Base-by-base conservation (phyloP, 2,329 filamentous ascomycete species). In the Fusarium hainanense region DNA sequence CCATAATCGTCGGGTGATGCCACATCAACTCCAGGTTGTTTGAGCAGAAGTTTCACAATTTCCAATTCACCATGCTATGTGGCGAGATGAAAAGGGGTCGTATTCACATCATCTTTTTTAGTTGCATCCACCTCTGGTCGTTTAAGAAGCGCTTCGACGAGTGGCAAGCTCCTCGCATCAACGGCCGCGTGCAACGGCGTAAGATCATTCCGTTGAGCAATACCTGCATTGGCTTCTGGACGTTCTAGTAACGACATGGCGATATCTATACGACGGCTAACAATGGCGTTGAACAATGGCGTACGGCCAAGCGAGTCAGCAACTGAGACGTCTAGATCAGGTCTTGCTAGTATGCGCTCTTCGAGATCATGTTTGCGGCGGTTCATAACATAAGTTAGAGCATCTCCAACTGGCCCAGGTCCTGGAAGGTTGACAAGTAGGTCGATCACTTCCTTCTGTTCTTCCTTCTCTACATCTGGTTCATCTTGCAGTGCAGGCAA, bases 371-470 rank as follows among this genome's bases (percentile, higher is more conserved):
- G 11, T 16, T 65, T 13, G 10, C 32, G n/a, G 16, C 7, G 42
- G 2, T 40, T 23, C 7, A 55, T 21, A 28, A 59, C 66, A 37
- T 60, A 28, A 3, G 30, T 37, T 28, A 71, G 27, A 9, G 44
- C 46, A 16, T 48, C 44, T 10, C 57, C 32, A 20, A 46, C 49
- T 20, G 52, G 34, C 16, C 20, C 20, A 4, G 44, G 34, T 21
- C 68, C 54, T 23, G 55, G 43, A 25, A 63, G 5, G 7, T 43
- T 20, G 18, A 61, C 20, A n/a, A 70, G 51, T 10, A 58, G 34
- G 13, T 60, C 47, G 3, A 67, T 34, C 1, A 62, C 27, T 49
- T 63, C 16, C 14, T 28, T 46, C 3, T 20, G 7, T 18, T 55
- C 23, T 32, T 50, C 16, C 5, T 58, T 37, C 9, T 61, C 14